Percentiles rank a stretch among this genome's conserved stretches.
phyloP scores from a whole-genome alignment of 257 asterid species.

The Prunella vulgaris region DNA sequence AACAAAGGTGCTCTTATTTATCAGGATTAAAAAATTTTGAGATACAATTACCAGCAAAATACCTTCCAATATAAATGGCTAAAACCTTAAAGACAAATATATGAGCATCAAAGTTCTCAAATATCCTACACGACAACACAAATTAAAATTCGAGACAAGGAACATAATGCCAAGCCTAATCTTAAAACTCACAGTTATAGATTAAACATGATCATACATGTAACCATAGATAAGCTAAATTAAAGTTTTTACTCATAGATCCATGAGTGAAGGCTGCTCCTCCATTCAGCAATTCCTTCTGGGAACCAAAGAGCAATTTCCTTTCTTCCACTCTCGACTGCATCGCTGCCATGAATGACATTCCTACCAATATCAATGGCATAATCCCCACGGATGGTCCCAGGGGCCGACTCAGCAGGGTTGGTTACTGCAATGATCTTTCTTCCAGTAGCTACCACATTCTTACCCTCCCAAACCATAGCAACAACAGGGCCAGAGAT shows the following conservation, averaged over 20 bases:
- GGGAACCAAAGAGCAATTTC: slow-evolving; percentile 99
- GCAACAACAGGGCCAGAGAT: slow-evolving; percentile 96
- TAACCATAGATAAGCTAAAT: background rate
- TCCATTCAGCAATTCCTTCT: slow-evolving; percentile 82
- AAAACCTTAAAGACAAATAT: background rate
- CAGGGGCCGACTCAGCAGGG: slow-evolving; percentile 94
- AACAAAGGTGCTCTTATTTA: background rate
- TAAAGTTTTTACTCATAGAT: slow-evolving; percentile 55
- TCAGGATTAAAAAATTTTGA: background rate
- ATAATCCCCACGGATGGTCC: slow-evolving; percentile 93
- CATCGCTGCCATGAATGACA: slow-evolving; percentile 88
- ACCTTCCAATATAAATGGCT: background rate
- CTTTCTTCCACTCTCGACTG: slow-evolving; percentile 83
- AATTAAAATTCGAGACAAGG: background rate
- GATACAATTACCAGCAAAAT: background rate
- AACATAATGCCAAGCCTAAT: slow-evolving; percentile 17
- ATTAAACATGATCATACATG: background rate
- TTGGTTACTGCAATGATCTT: slow-evolving; percentile 94
- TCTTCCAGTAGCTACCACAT: slow-evolving; percentile 82
- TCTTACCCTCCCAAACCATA: slow-evolving; percentile 98
- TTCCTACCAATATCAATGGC: slow-evolving; percentile 94
- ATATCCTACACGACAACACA: background rate
- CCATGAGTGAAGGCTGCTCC: slow-evolving; percentile 86
- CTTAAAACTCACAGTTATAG: slow-evolving; percentile 1
- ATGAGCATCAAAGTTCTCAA: background rate